Base-by-base conservation (phyloP, 257 asterid genomes). In the Solanum sejunctum region DNA sequence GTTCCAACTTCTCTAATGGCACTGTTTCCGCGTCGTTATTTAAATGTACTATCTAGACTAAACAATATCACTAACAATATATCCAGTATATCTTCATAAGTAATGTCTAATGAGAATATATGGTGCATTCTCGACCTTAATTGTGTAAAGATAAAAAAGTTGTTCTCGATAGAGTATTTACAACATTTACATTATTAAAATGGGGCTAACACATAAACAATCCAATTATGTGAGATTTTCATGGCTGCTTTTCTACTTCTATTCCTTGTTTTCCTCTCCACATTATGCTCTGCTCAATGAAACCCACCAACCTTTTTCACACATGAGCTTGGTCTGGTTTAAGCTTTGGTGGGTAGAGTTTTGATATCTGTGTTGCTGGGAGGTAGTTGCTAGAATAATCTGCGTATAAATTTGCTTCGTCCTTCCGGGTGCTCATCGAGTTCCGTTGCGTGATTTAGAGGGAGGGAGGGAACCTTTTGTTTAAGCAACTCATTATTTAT, bases 1-100 rank as follows among this genome's bases (percentile, higher is more conserved):
- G 91, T 17, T 92, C 93, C 5, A 93, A 93, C 63, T 87, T 43
- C 4, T 80, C 92, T 10, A 93, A 90, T 52, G 94, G 93, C 12
- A 88, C 90, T 10, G 86, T 93, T 18, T 95, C 97, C 7, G 18
- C 90, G 2, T 87, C 97, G 1, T 86, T 92, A 26, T 89, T 89
- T 58, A 84, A 90, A 87, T 93, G 96, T 61, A 83, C 84, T 28
- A 28, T 28, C 32, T 28, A 28, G 32, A 28, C 32, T 28, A 28
- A 28, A 28, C 32, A 28, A 28, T 28, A 28, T 28, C 32, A 28
- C 2, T 28, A 28, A 28, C 32, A 28, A 28, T 28, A 28, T 28
- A 28, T 28, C 32, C 32, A 28, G 32, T 28, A 28, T 28, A 28
- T 28, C 32, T 28, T 28, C 32, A 28, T 28, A 28, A 28, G 32